Base-by-base conservation (phyloP, 2,329 filamentous ascomycete species). In the Colletotrichum sp. region DNA sequence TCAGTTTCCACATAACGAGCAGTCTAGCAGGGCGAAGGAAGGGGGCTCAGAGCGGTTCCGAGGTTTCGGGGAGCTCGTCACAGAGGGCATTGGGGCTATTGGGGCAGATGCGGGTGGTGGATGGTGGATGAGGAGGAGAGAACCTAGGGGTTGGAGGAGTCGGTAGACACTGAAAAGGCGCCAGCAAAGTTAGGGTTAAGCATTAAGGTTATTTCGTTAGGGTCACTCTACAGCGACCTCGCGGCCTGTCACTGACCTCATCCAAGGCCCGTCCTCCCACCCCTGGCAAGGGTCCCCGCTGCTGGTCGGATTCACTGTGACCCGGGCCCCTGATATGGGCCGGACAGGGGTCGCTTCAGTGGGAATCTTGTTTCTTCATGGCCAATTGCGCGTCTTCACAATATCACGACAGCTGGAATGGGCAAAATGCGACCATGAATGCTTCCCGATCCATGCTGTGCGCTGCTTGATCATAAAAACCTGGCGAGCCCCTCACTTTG, bases 191-290 rank as follows among this genome's bases (percentile, higher is more conserved):
- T 75, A 57, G 63, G 39, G 39, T 75, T 75, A 72, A 72, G 72
- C 72, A 75, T 75, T 75, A 75, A 75, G 72, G 72, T 75, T 75
- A 68, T 68, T 75, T 72, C 28, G 21, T 64, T 18, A 43, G 69
- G 69, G 39, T 71, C 26, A 36, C 48, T 36, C 24, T 65, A 8
- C 36, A 5, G 32, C 43, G 32, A n/a, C 36, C 39, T 34, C 14
- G 6, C 36, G 8, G 39, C 21, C 28, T 39, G 63, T 63, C 70
- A 72, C 69, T 72, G 63, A 72, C 69, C 63, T 72, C 63, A 75
- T 64, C 43, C 64, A 43, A 36, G 72, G 34, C 32, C 61, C 52
- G 32, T 63, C 39, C 24, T 26, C 52, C 68, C 52, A 36, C 48
- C 61, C 24, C 30, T 36, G 36, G 14, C 36, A 28, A 10, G 36